A percentile compares a stretch with the other conserved stretches of the same genome.
Evolutionary conservation across 2,329 filamentous ascomycete genomes (phyloP).

Genomic region (Hymenoscyphus salicellus): DNA sequence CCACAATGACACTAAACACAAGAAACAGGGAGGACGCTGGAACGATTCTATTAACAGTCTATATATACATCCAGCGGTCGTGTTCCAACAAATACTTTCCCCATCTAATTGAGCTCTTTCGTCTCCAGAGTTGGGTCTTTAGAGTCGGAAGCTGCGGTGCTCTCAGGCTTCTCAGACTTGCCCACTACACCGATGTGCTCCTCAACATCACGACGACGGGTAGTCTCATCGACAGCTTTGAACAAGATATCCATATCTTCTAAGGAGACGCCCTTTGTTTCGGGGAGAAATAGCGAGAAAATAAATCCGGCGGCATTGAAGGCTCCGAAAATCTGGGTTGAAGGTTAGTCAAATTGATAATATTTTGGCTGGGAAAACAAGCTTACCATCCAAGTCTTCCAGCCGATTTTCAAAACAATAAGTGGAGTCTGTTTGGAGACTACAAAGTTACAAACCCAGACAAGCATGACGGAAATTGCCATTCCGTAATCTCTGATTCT

Average conservation of each 20-base stretch:
- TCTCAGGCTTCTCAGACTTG: not conserved
- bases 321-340: constrained; percentile 17
- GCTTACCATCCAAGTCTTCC: constrained; percentile 31
- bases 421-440: constrained; percentile 48
- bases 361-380: not conserved
- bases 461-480: constrained; percentile 46
- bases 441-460: constrained; percentile 53
- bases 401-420: constrained; percentile 46
- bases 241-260: constrained; percentile 23
- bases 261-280: constrained; percentile 20
- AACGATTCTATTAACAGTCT: not conserved
- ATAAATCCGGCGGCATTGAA: constrained; percentile 28
- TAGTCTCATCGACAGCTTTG: constrained; percentile 13
- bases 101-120: not conserved
- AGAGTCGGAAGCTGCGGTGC: not conserved
- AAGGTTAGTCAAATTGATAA: not conserved
- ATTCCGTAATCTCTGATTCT: constrained; percentile 46
- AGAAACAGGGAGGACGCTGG: not conserved
- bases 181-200: constrained; percentile 3
- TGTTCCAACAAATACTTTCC: not conserved
- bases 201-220: constrained; percentile 9
- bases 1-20: not conserved
- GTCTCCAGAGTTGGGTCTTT: not conserved
- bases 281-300: constrained; percentile 41
- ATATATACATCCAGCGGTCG: not conserved